Evolutionary conservation across 306 rosid species (phyloP).

Genomic region (Lagenaria siceraria): DNA sequence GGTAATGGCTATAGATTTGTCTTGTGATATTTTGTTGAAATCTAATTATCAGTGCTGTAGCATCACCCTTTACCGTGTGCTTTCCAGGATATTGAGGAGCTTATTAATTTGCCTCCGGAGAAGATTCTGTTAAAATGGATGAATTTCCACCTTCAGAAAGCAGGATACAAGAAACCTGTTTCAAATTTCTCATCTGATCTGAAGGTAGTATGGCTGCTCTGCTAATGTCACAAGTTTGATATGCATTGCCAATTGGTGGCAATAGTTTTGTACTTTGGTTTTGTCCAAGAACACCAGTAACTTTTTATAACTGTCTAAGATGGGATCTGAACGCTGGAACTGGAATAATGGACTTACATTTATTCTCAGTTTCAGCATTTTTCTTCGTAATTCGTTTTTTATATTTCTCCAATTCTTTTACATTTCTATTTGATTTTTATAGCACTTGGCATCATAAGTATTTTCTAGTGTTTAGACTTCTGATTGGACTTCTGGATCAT

Average conservation of each 20-base stretch:
- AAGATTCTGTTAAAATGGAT: slow-evolving; percentile 87
- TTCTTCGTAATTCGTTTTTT: background rate
- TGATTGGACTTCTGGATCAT: background rate
- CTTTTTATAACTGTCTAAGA: background rate
- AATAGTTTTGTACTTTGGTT: background rate
- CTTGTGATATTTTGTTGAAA: background rate
- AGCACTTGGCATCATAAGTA: background rate
- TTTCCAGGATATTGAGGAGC: slow-evolving; percentile 90
- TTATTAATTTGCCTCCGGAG: slow-evolving; percentile 81
- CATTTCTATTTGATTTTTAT: background rate
- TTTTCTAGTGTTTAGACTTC: background rate
- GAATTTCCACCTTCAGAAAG: slow-evolving; percentile 91
- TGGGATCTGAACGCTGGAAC: background rate
- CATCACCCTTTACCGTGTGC: slow-evolving; percentile 10
- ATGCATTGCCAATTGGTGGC: background rate
- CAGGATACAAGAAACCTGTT: slow-evolving; percentile 70
- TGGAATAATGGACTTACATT: background rate
- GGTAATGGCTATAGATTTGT: slow-evolving; percentile 24
- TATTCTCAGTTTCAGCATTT: background rate
- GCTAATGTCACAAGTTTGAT: background rate
- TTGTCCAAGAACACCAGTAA: background rate
- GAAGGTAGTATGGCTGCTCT: slow-evolving; percentile 42
- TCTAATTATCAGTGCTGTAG: background rate
- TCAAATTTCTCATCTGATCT: slow-evolving; percentile 76
- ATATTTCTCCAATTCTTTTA: background rate